These are phyloP conservation scores for Mycena metata DNA, from an alignment of 768 basidiomycete species.

Conservation along the genomic window DNA sequence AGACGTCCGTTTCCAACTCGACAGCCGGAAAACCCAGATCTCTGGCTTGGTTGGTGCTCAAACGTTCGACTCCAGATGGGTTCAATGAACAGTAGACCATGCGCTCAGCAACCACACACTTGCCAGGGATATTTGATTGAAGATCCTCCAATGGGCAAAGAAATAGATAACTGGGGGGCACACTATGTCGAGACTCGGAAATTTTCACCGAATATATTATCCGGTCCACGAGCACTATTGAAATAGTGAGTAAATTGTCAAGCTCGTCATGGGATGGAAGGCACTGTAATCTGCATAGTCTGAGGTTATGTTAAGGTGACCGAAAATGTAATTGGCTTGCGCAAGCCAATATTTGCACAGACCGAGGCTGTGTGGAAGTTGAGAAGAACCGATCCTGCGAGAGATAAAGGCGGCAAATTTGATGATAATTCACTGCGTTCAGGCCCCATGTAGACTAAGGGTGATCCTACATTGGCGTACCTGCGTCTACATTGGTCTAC, in stretches of 20 bases:
- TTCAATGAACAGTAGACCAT: constrained; percentile 11
- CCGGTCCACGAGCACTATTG: not conserved
- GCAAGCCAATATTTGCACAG: constrained; percentile 5
- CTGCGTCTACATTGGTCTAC: no score
- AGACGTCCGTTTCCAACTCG: not conserved
- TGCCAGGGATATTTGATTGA: not conserved
- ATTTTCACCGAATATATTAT: not conserved
- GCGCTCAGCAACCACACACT: not conserved
- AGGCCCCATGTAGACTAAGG: no score
- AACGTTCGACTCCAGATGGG: constrained; percentile 3
- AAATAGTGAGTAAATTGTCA: not conserved
- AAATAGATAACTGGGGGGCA: constrained; percentile 7
- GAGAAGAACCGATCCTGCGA: not conserved
- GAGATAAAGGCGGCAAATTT: not conserved
- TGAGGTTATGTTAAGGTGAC: not conserved
- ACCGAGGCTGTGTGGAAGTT: not conserved
- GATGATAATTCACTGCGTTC: not conserved
- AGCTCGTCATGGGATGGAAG: not conserved
- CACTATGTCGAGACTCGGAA: not conserved
- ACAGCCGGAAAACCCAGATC: not conserved
- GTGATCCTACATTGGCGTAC: no score
- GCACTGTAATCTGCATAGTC: constrained; percentile 2
- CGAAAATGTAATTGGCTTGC: constrained; percentile 18
- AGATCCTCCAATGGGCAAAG: not conserved
- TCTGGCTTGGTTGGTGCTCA: constrained; percentile 1